Base-by-base conservation (phyloP, 1,284 basidiomycete species). In the Rhodotorula sp. region DNA sequence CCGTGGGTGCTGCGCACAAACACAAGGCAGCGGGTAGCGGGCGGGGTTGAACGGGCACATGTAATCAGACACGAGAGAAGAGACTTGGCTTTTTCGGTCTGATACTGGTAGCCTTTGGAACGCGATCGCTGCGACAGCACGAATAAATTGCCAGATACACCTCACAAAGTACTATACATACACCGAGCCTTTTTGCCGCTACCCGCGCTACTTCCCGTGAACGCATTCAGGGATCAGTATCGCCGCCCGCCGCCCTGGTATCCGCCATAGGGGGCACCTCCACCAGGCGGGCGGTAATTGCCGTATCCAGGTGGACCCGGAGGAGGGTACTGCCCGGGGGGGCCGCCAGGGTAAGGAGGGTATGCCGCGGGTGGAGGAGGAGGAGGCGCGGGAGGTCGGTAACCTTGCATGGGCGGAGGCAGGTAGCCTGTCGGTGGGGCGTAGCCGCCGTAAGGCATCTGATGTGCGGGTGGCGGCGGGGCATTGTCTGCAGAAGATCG, bases 341-440 rank as follows among this genome's bases (percentile, higher is more conserved):
- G 48, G 19, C 62, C 61, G 15, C 67, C 71, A 21, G 67, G 38
- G 38, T 66, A 65, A 1, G 60, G 60, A 48, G 57, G 58, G 62
- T 64, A 68, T 38, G 59, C 48, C 2, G 64, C 38, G 3, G 69
- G 55, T 14, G 65, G 63, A 0, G 62, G 54, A 0, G 67, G 68
- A 0, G 67, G 68, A 5, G 54, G 54, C 26, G 54, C 26, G 15
- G 60, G 68, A 18, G 38, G 38, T 43, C 60, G 38, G 50, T 67
- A 71, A 28, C 55, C 52, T 14, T 54, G 66, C 4, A 58, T 28
- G 12, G 60, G 60, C 10, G 66, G 66, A 10, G 59, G 55, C 16
- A 62, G 38, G 47, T 67, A 67, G 47, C 66, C 66, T 5, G 49
- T 38, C 15, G 69, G 52, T 10, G 65, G 57, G 1, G 59, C 62